Evolutionary conservation across 805 yeast genomes (phyloP), one percentile per base, ranked within the genome.

Genomic region (Wickerhamomyces bisporus): DNA sequence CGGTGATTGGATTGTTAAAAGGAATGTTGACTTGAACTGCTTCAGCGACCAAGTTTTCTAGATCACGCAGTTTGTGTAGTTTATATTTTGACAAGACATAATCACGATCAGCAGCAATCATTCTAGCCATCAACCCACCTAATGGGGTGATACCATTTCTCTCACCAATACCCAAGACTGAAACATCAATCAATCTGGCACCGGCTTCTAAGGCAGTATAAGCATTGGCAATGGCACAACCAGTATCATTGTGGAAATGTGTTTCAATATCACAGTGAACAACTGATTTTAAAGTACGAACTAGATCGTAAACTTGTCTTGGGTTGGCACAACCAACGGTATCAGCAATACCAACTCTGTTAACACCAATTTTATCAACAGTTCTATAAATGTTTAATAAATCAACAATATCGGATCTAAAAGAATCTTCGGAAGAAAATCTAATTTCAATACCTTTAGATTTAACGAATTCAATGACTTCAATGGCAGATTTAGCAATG

Each of bases 261-360:
- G 96, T 86, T 71, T 91, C 98, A 56, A 91, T 89, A 62, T 91
- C 98, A 71, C 98, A 91, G 26, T 86, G 81, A 35, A 91, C 98
- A 35, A 91, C 96, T 12, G 89, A 79, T 67, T 81, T 86, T 63
- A 91, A 78, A 31, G 98, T 93, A 60, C 94, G 81, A 47, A 91
- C 93, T 53, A 91, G 77, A 70, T 91, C 98, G 65, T 91, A 91
- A 43, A 91, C 98, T 68, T 93, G 98, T 70, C 98, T 81, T 55
- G 98, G 98, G 72, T 91, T 91, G 49, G 98, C 98, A 64, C 98
- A 84, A 35, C 98, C 98, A 41, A 91, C 98, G 26, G 98, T 91
- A 64, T 91, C 98, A 51, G 98, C 98, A 68, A 91, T 91, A 70
- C 98, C 98, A 39, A 91, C 96, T 67, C 98, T 81, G 75, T 93